These are phyloP conservation scores for Citrus sinensis DNA, from an alignment of 345 rosid species.

Conservation along the genomic window DVS_A1.0 CM039164.1:25224001-25224500, in stretches of 20 bases:
- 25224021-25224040: neutral
- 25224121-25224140: slow-evolving; percentile 2
- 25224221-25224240: slow-evolving; percentile 97
- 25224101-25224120: neutral
- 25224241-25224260: slow-evolving; percentile 89
- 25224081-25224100: neutral
- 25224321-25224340: neutral
- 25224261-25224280: slow-evolving; percentile 50
- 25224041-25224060: neutral
- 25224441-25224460: slow-evolving; percentile 90
- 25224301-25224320: neutral
- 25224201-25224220: slow-evolving; percentile 97
- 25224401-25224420: slow-evolving; percentile 91
- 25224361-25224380: neutral
- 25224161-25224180: slow-evolving; percentile 88
- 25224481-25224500: slow-evolving; percentile 66
- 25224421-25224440: slow-evolving; percentile 92
- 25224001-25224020: neutral
- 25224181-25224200: slow-evolving; percentile 93
- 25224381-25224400: slow-evolving; percentile 93
- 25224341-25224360: neutral
- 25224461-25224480: slow-evolving; percentile 86
- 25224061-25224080: neutral
- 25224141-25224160: slow-evolving; percentile 67
- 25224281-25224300: slow-evolving; percentile 8